Evolutionary conservation across 2,329 filamentous ascomycete genomes (phyloP).

Genomic region (Fusarium odoratissimum): DNA sequence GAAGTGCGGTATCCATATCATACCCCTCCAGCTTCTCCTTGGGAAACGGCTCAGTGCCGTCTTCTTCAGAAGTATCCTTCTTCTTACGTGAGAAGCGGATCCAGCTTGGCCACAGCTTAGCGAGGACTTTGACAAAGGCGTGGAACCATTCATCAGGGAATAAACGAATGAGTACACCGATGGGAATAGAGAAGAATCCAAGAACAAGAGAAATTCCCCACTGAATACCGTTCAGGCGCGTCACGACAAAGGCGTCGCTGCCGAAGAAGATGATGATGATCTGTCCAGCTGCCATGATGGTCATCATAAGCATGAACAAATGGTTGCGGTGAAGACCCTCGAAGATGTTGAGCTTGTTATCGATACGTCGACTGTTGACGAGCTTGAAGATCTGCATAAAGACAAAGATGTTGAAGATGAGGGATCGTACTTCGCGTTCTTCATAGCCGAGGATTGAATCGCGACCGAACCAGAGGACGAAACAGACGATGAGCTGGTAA

Average conservation of each 20-base stretch:
- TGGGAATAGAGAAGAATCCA: slow-evolving; percentile 78
- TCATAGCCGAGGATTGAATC: slow-evolving; percentile 59
- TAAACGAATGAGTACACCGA: slow-evolving; percentile 78
- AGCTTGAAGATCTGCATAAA: slow-evolving; percentile 81
- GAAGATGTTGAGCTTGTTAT: slow-evolving; percentile 90
- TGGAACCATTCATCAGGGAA: slow-evolving; percentile 72
- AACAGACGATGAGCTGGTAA: slow-evolving; percentile 68
- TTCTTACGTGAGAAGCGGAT: slow-evolving; percentile 31
- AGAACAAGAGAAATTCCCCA: slow-evolving; percentile 86
- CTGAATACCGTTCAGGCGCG: slow-evolving; percentile 70
- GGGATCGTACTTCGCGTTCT: slow-evolving; percentile 59
- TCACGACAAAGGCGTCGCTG: slow-evolving; percentile 77
- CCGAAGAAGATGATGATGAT: slow-evolving; percentile 41
- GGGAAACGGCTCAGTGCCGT: slow-evolving; percentile 7
- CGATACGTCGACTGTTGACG: slow-evolving; percentile 74
- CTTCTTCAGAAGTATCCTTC: slow-evolving; percentile 16
- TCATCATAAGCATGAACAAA: slow-evolving; percentile 44
- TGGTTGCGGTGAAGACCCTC: slow-evolving; percentile 66
- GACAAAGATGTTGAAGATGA: slow-evolving; percentile 77
- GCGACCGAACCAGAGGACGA: slow-evolving; percentile 71
- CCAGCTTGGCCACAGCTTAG: slow-evolving; percentile 35
- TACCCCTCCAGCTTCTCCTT: slow-evolving; percentile 33
- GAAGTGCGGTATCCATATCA: slow-evolving; percentile 31
- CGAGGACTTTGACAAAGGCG: slow-evolving; percentile 14
- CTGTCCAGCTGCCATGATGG: slow-evolving; percentile 46